Base-by-base conservation (phyloP, 257 asterid genomes). In the Handroanthus guayacan region DNA sequence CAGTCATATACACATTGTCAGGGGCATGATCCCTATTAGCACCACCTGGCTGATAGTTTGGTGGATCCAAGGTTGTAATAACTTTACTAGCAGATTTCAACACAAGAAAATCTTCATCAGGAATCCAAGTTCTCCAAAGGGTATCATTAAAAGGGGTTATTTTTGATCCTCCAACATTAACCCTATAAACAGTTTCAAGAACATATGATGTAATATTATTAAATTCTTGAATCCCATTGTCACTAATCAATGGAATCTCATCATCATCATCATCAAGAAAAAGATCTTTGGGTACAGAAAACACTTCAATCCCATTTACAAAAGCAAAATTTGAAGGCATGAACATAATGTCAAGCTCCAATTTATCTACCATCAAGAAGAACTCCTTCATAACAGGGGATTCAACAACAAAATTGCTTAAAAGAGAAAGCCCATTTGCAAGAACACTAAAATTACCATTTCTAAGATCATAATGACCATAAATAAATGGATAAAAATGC, bases 111-210 rank as follows among this genome's bases (percentile, higher is more conserved):
- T 78, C 93, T 12, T 82, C 92, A 79, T 92, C 97, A 2, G 97
- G 95, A 38, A 87, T 62, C 96, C 97, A 92, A 62, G 73, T 83
- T 50, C 97, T 83, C 97, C 97, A 90, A 18, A 92, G 91, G 55
- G 96, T 86, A 63, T 92, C 97, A 78, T 90, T 92, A 47, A 89
- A 91, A 12, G 98, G 96, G 9, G 97, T 91, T 58, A 93, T 7
- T 51, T 44, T 75, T 37, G 85, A 63, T 6, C 98, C 98, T 14
- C 98, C 98, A 67, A 93, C 97, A 56, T 93, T 93, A 75, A 93
- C 77, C 82, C 97, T 82, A 81, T 93, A 92, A 75, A 89, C 85
- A 75, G 96, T 89, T 82, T 91, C 93, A 8, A 91, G 72, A 18
- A 82, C 77, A 34, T 83, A 91, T 4, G 82, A 82, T 1, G 97